Base-by-base conservation (phyloP, 768 basidiomycete species). In the Pisolithus sp. region DNA sequence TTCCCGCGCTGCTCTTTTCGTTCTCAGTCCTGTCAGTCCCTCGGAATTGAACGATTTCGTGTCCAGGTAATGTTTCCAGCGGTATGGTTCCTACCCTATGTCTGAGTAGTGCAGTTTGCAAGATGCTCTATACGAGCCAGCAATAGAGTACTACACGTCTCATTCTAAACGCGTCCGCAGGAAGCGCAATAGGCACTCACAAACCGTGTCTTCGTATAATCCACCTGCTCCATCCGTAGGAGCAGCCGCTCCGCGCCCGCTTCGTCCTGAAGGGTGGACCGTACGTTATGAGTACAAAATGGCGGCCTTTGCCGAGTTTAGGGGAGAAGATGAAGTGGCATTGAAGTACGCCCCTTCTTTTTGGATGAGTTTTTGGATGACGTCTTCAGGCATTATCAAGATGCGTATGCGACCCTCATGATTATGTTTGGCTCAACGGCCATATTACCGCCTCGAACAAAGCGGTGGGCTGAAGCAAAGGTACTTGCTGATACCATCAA, bases 241-340 rank as follows among this genome's bases (percentile, higher is more conserved):
- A 6, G 31, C 58, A 18, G 52, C 67, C 3, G 56, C 21, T 23
- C 67, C 78, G 1, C 80, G 84, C 17, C 82, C 86, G 1, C 71
- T 96, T 5, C 75, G 88, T 26, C 80, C 86, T 1, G 85, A 91
- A 67, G 94, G 94, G 0, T 99, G 94, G 95, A 91, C 89, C 0
- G 93, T 95, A 18, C 76, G 96, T 28, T 97, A 97, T 62, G 94
- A 97, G 64, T 98, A 93, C 75, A 99, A 98, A 71, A 89, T 94
- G 79, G 96, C 88, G 0, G 86, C 88, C 59, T 98, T 97, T 67
- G 93, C 95, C 0, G 95, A 99, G 68, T 93, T 97, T 62, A 73
- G 94, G 52, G 83, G 89, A 12, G 95, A 98, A 66, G 81, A 89
- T 53, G 93, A 97, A 60, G 85, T 93, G 8, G 92, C 94, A 1